A percentile compares a stretch with the other conserved stretches of the same genome.
Evolutionary conservation across 2,329 filamentous ascomycete genomes (phyloP).

Genomic region (Herpotrichia juniperi): DNA sequence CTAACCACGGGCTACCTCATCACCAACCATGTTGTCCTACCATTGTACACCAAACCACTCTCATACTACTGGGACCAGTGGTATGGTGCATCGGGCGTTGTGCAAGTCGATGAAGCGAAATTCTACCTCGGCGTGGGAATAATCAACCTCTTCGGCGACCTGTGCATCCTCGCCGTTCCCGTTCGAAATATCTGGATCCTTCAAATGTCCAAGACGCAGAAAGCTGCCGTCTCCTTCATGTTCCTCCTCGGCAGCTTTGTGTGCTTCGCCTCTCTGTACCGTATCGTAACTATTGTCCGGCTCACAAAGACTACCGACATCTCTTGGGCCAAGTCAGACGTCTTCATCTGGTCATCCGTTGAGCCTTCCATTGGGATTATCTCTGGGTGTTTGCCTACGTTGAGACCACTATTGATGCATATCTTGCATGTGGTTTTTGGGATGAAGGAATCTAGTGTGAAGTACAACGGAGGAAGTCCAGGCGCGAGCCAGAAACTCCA

Average conservation of each 20-base stretch:
- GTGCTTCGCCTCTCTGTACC: constrained; percentile 33
- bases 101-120: constrained; percentile 28
- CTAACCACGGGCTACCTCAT: background rate
- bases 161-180: constrained; percentile 18
- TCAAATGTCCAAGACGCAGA: constrained; percentile 25
- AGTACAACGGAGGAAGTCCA: background rate
- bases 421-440: background rate
- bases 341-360: constrained; percentile 35
- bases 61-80: background rate
- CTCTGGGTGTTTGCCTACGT: constrained; percentile 22
- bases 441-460: background rate
- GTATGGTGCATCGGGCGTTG: constrained; percentile 20
- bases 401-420: constrained; percentile 2
- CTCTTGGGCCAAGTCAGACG: constrained; percentile 33
- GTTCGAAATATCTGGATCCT: constrained; percentile 8
- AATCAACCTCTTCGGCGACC: constrained; percentile 31
- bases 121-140: constrained; percentile 31
- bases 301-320: constrained; percentile 26
- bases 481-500: background rate
- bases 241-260: constrained; percentile 35
- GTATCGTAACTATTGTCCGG: constrained; percentile 28
- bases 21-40: background rate
- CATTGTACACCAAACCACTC: background rate
- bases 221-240: constrained; percentile 28
- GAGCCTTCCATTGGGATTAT: constrained; percentile 35